Conservation (phyloP, 2,329 filamentous ascomycete species). For the Pseudopithomyces chartarum region DNA sequence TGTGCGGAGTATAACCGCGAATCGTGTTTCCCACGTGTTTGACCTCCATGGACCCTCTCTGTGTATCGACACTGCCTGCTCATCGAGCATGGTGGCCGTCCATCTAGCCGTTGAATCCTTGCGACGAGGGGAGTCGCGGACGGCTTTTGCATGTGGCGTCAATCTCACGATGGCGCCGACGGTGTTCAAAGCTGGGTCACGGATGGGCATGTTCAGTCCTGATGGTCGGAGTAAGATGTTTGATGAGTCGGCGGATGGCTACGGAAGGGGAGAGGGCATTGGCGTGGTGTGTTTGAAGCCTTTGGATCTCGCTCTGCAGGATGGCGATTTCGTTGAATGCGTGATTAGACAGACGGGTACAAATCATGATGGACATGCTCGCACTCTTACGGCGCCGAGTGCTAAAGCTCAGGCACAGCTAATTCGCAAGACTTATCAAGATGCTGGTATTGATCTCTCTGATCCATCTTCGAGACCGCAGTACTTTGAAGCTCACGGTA, state of each 20-base stretch:
- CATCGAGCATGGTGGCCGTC: slow-evolving; percentile 34
- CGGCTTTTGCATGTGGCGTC: slow-evolving; percentile 17
- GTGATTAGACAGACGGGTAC: slow-evolving; percentile 33
- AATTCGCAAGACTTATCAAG: slow-evolving; percentile 36
- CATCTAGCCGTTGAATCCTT: slow-evolving; percentile 21
- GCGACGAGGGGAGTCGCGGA: slow-evolving; percentile 10
- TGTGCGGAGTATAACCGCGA: slow-evolving; percentile 30
- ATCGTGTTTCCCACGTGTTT: slow-evolving; percentile 43
- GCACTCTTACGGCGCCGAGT: slow-evolving; percentile 34
- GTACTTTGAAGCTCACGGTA: slow-evolving; percentile 51
- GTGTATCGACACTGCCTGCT: slow-evolving; percentile 45
- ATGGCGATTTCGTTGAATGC: slow-evolving; percentile 36
- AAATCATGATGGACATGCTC: slow-evolving; percentile 28
- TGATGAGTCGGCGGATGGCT: slow-evolving; percentile 53
- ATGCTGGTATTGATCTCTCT: slow-evolving; percentile 37
- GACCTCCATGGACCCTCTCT: slow-evolving; percentile 41
- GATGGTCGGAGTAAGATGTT: slow-evolving; percentile 35
- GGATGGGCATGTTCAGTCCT: slow-evolving; percentile 31
- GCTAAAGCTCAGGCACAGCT: slow-evolving; percentile 51
- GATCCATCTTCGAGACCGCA: slow-evolving; percentile 12
- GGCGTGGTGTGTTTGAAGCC: slow-evolving; percentile 50
- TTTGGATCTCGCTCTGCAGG: slow-evolving; percentile 52
- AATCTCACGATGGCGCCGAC: slow-evolving; percentile 4
- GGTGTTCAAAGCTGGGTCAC: slow-evolving; percentile 21
- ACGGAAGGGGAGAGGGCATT: slow-evolving; percentile 59